Percentiles rank a stretch among this genome's conserved stretches.
phyloP scores from a whole-genome alignment of 1,139 yeast species.

The Geotrichum cucujoidarum region DNA sequence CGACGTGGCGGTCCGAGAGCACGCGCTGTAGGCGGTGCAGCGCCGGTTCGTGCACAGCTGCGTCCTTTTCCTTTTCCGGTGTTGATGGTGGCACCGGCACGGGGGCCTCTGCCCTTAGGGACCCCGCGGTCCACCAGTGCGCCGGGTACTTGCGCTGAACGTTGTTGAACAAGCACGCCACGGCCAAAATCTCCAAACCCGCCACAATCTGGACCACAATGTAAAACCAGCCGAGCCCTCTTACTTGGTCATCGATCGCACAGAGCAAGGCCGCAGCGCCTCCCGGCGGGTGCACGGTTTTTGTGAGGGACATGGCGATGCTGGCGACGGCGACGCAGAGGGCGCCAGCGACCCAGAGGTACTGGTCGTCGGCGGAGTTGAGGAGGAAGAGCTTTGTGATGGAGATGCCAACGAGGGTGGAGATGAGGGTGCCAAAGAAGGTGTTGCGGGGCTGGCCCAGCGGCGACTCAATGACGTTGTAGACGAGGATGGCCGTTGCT shows the following conservation, averaged over 20 bases:
- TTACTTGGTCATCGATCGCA: slow-evolving; percentile 44
- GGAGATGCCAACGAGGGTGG: slow-evolving; percentile 53
- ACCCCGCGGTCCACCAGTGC: slow-evolving; percentile 58
- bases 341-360: slow-evolving; percentile 60
- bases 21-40: slow-evolving; percentile 6
- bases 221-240: slow-evolving; percentile 64
- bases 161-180: slow-evolving; percentile 56
- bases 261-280: slow-evolving; percentile 70
- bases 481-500: slow-evolving; percentile 60
- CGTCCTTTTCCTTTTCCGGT: neutral
- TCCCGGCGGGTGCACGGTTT: slow-evolving; percentile 68
- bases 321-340: slow-evolving; percentile 55
- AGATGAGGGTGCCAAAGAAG: slow-evolving; percentile 51
- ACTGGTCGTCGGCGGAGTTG: slow-evolving; percentile 32
- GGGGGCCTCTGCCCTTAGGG: slow-evolving; percentile 18
- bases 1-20: slow-evolving; percentile 14
- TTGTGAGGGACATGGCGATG: slow-evolving; percentile 52
- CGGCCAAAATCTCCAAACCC: slow-evolving; percentile 46
- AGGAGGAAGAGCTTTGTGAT: slow-evolving; percentile 50
- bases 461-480: slow-evolving; percentile 54
- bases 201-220: slow-evolving; percentile 54
- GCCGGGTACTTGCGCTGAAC: slow-evolving; percentile 51
- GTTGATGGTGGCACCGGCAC: neutral
- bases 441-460: slow-evolving; percentile 65
- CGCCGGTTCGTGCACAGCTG: neutral